Evolutionary conservation across 306 rosid species (phyloP), one percentile per base, ranked within the genome.

Genomic region (Lupinus albus): DNA sequence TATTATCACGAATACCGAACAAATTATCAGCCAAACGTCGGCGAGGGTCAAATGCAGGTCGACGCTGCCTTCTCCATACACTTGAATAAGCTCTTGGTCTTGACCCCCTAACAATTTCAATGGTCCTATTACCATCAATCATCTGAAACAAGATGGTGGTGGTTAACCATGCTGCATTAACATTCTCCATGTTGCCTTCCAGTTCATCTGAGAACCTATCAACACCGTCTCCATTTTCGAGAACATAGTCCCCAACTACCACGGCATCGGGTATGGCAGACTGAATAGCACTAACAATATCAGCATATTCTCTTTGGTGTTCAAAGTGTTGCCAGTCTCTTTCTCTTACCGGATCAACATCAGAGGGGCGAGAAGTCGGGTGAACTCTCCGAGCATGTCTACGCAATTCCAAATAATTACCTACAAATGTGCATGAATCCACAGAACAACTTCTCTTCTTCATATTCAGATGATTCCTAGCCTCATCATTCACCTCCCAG

Each of bases 381-480:
- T 92, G 98, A 67, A 81, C 88, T 76, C 98, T 82, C 73, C 98
- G 81, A 11, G 98, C 98, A 79, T 92, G 98, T 36, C 95, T 77
- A 4, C 98, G 96, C 84, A 92, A 73, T 45, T 87, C 96, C 45
- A 84, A 86, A 83, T 92, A 92, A 82, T 78, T 85, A 47, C 98
- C 98, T 55, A 80, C 70, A 73, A 92, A 92, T 44, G 88, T 84
- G 82, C 98, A 92, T 2, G 95, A 78, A 38, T 89, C 98, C 47
- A 94, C 80, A 5, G 96, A 87, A 84, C 98, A 92, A 62, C 92
- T 84, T 82, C 98, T 79, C 80, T 84, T 92, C 91, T 92, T 92
- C 70, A 76, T 44, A 59, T 92, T 92, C 66, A 92, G 89, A 83
- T 92, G 84, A 62, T 83, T 80, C 67, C 98, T 87, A 53, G 87